Evolutionary conservation across 352 stramenopile genomes (phyloP).

Genomic region (Phytophthora nicotianae): DNA sequence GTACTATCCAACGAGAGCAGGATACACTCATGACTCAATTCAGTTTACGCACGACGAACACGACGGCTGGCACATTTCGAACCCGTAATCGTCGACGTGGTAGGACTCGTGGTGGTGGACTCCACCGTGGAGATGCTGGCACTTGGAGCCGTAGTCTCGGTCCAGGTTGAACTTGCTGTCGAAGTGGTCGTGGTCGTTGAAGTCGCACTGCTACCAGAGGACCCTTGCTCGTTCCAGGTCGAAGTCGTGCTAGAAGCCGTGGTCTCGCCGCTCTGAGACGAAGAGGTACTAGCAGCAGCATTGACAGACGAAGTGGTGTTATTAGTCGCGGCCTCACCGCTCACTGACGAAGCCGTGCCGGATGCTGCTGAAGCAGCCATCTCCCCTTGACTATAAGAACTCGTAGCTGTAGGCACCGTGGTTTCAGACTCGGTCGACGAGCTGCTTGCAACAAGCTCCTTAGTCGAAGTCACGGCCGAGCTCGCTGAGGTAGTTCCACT

Average conservation of each 20-base stretch:
- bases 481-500: slow-evolving; percentile 23
- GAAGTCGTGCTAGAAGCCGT: slow-evolving; percentile 5
- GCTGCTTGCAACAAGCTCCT: slow-evolving; percentile 19
- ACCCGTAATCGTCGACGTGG: slow-evolving; percentile 1
- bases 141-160: slow-evolving; percentile 7
- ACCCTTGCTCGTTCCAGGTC: too few relatives aligned
- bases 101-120: slow-evolving; percentile 1
- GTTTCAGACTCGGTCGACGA: slow-evolving; percentile 14
- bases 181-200: slow-evolving; percentile 12
- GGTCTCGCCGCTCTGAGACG: slow-evolving; percentile 1
- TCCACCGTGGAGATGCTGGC: too few relatives aligned
- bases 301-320: too few relatives aligned
- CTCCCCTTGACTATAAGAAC: slow-evolving; percentile 11
- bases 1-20: too few relatives aligned
- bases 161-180: slow-evolving; percentile 3
- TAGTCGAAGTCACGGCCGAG: slow-evolving; percentile 1
- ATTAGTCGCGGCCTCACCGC: too few relatives aligned
- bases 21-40: not conserved
- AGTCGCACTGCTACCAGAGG: not conserved
- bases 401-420: not conserved
- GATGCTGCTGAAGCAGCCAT: not conserved
- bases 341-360: slow-evolving; percentile 11
- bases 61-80: slow-evolving; percentile 18
- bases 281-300: too few relatives aligned
- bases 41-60: slow-evolving; percentile 17